Base-by-base conservation (phyloP, 1,284 basidiomycete genomes). In the Pascua guehoae region DNA sequence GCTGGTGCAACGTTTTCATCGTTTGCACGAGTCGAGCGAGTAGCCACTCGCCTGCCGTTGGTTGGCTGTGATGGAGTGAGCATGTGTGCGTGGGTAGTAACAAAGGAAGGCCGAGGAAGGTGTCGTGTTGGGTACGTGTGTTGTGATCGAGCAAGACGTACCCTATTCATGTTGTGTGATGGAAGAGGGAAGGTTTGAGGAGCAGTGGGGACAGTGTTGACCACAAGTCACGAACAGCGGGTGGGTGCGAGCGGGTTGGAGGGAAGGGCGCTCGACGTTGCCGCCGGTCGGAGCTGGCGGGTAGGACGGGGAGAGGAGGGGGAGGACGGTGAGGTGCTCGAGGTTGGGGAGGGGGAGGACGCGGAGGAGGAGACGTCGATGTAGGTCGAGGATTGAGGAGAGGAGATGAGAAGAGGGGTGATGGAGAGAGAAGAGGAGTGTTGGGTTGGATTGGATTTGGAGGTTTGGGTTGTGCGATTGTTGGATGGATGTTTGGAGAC, bases 1-100 rank as follows among this genome's bases (percentile, higher is more conserved):
- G 65, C 53, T 10, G 74, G 72, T 43, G 67, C 58, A 39, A 71
- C 71, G 55, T 76, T 76, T 61, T 76, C 74, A 58, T 76, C 74
- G 55, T 66, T 75, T 10, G 54, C 49, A 15, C 65, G 60, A 24
- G 24, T 32, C 24, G 60, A 57, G 41, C 71, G 63, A 46, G 59
- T 68, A 8, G 65, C 64, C 15, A 65, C 63, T 49, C 68, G 65
- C 17, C 71, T 67, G 44, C 63, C 42, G 55, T 64, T 64, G 47
- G 58, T 54, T 39, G 53, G 49, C 58, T 65, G 62, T 8, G 32
- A 16, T 41, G 41, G 39, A 12, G 12, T 36, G 37, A 15, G 18
- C 41, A 24, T 46, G 45, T n/a, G 12, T 41, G 39, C 12, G 17
- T 37, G 24, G 18, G 43, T 32, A 44, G 39, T 41, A 17, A 4